Evolutionary conservation across 805 yeast genomes (phyloP).

Genomic region (Yueomyces sinensis): DNA sequence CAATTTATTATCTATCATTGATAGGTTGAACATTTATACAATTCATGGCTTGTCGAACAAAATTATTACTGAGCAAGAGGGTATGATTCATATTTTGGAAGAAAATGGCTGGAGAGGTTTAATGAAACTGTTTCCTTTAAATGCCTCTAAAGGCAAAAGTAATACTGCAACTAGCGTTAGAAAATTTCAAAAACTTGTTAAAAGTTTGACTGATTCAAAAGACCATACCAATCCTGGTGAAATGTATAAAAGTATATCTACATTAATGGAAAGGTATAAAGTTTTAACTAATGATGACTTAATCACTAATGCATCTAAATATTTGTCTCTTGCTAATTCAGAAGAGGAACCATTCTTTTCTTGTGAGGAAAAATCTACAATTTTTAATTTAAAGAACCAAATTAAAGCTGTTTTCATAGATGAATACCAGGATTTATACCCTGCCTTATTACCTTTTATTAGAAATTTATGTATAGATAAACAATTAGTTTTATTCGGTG

Average conservation of each 20-base stretch:
- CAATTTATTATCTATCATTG: conserved; percentile 6
- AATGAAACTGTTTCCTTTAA: conserved; percentile 23
- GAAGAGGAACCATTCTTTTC: no score
- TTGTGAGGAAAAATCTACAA: conserved; percentile 2
- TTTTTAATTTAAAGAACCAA: conserved; percentile 4
- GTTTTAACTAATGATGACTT: conserved; percentile 22
- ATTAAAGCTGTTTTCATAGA: conserved; percentile 43
- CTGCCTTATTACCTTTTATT: conserved; percentile 34
- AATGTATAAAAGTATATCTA: conserved; percentile 1
- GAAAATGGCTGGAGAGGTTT: conserved; percentile 40
- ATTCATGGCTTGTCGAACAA: conserved; percentile 51
- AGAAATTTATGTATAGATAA: conserved; percentile 25
- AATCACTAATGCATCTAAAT: conserved; percentile 11
- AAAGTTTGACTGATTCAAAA: background rate
- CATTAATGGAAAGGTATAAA: conserved; percentile 24
- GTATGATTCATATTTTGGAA: conserved; percentile 33
- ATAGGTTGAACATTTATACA: conserved; percentile 35
- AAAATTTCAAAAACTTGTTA: background rate
- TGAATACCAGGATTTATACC: conserved; percentile 63
- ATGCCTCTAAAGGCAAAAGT: conserved; percentile 1
- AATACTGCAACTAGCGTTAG: background rate
- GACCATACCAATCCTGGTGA: background rate
- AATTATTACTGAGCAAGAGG: conserved; percentile 30
- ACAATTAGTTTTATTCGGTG: conserved; percentile 60
- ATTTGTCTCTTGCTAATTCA: conserved; percentile 1